Evolutionary conservation across 163 green algal genomes (phyloP).

Genomic region (Trebouxia gelatinosa): DNA sequence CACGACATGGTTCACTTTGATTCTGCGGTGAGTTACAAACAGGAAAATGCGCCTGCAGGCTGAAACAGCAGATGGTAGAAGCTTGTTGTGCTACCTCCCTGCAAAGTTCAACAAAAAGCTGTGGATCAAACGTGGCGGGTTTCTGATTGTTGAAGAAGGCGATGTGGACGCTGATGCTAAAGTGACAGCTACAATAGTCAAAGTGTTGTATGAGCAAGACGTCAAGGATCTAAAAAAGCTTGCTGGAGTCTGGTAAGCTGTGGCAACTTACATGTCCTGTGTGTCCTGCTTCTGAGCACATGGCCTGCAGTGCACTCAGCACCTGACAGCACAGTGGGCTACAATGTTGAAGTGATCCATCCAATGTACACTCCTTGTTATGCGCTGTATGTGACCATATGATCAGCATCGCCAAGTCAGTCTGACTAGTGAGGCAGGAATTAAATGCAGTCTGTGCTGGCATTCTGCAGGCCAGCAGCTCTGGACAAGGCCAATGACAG

Average conservation of each 20-base stretch:
- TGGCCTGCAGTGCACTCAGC: no score
- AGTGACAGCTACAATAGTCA: conserved; percentile 16
- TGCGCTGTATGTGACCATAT: no score
- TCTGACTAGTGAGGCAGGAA: background rate
- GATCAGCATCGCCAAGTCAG: background rate
- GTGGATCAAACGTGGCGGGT: conserved; percentile 23
- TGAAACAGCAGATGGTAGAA: conserved; percentile 16
- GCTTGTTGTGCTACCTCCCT: conserved; percentile 16
- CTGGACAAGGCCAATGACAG: background rate
- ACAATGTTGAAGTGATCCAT: no score
- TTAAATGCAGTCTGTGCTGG: background rate
- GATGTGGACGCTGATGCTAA: background rate
- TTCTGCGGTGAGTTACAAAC: background rate
- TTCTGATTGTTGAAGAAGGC: conserved; percentile 14
- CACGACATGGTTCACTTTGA: background rate
- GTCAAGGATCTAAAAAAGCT: conserved; percentile 21
- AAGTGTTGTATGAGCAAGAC: conserved; percentile 5
- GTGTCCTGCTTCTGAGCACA: no score
- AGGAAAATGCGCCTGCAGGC: background rate
- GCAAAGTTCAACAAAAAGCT: conserved; percentile 29
- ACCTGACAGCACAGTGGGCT: no score
- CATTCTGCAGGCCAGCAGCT: background rate
- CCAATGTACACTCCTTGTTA: no score
- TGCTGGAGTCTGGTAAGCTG: conserved; percentile 6
- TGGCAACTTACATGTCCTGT: no score